phyloP scores from a whole-genome alignment of 2,329 filamentous ascomycete genomes.

The Juglanconis sp. region DNA sequence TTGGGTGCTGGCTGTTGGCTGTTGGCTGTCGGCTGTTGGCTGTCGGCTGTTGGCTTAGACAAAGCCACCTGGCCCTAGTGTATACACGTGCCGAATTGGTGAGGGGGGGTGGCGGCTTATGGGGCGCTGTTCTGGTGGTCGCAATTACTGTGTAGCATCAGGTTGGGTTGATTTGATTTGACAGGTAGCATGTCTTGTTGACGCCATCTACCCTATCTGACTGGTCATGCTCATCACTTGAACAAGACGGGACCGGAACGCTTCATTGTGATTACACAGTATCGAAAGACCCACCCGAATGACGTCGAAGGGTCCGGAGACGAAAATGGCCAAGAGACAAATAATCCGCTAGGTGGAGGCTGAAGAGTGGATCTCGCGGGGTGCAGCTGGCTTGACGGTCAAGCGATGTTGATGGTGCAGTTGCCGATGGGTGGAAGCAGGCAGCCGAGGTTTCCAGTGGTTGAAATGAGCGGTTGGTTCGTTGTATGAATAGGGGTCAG shows the following conservation, averaged over 20 bases:
- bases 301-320: neutral
- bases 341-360: neutral
- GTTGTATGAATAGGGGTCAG: neutral
- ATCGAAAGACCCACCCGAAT: neutral
- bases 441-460: neutral
- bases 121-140: neutral
- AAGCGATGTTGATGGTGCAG: neutral
- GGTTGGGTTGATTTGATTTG: neutral
- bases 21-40: too few species aligned
- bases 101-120: too few species aligned
- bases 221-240: neutral
- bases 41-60: too few species aligned
- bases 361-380: neutral
- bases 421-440: neutral
- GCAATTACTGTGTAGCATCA: neutral
- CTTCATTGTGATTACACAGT: neutral
- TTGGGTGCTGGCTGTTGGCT: neutral
- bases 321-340: neutral
- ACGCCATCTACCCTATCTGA: neutral
- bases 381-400: neutral
- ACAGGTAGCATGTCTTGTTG: neutral
- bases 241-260: neutral
- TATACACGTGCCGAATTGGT: too few species aligned
- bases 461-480: neutral
- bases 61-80: too few species aligned